phyloP scores from a whole-genome alignment of 148 eudicot genomes.

The Chenopodium quinoa region DNA sequence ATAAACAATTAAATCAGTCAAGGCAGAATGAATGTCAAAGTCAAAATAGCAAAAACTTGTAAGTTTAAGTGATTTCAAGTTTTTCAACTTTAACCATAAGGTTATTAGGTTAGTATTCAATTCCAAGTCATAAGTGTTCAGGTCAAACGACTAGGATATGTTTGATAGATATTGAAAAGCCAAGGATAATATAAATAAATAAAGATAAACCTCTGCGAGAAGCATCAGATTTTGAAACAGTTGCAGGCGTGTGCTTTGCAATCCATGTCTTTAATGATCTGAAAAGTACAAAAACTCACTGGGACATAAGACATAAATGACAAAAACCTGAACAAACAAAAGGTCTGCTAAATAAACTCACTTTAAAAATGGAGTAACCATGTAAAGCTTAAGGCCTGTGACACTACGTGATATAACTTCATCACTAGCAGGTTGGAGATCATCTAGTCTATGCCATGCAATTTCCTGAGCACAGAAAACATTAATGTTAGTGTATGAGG shows the following conservation, averaged over 20 bases:
- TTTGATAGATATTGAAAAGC: neutral
- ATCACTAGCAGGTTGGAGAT: conserved; percentile 71
- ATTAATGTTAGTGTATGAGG: neutral
- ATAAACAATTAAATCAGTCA: too few species aligned
- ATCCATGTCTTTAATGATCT: conserved; percentile 86
- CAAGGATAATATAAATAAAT: conserved; percentile 2
- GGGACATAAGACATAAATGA: conserved; percentile 2
- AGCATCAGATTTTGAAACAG: conserved; percentile 48
- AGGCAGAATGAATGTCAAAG: neutral
- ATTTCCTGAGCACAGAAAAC: conserved; percentile 63
- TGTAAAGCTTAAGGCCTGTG: conserved; percentile 95
- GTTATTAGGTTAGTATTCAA: neutral
- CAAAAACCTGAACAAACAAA: neutral
- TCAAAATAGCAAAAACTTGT: neutral
- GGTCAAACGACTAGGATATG: neutral
- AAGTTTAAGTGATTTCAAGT: neutral
- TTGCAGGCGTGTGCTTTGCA: conserved; percentile 58
- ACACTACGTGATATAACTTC: conserved; percentile 92
- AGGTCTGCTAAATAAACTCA: conserved; percentile 36
- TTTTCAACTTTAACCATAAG: neutral
- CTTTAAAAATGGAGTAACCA: conserved; percentile 96
- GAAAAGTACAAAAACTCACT: conserved; percentile 25
- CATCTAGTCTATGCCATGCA: conserved; percentile 97
- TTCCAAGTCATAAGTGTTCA: neutral
- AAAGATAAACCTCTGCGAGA: conserved; percentile 56